These are phyloP conservation scores for Solanum microdontum DNA, from an alignment of 257 asterid genomes.

Conservation along the genomic window DNA sequence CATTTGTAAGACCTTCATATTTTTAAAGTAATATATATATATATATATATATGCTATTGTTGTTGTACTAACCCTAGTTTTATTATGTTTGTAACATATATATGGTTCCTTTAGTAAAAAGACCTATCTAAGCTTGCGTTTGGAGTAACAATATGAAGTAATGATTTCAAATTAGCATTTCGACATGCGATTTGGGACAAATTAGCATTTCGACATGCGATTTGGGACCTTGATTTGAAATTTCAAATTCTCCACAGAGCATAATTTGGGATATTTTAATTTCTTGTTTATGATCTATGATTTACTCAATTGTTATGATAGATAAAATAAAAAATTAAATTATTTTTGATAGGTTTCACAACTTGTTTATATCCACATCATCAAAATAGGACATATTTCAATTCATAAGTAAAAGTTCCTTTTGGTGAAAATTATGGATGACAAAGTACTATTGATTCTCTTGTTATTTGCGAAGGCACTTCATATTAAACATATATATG, in stretches of 20 bases:
- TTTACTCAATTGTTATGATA: no score
- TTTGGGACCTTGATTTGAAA: neutral
- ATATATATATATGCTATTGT: neutral
- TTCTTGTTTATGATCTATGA: neutral
- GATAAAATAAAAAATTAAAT: no score
- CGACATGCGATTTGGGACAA: no score
- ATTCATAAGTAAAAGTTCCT: neutral
- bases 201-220: no score
- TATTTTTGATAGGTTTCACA: neutral
- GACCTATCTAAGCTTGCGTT: neutral
- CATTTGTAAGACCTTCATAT: no score
- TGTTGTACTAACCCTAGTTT: neutral
- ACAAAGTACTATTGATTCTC: neutral
- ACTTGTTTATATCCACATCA: neutral
- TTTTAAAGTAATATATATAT: no score
- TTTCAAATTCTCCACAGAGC: neutral
- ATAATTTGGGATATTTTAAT: no score
- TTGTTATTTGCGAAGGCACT: neutral
- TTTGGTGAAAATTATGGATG: neutral
- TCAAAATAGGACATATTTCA: neutral
- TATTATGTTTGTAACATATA: neutral
- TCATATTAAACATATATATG: neutral
- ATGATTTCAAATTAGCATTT: no score
- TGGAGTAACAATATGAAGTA: neutral
- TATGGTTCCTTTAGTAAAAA: neutral